These are phyloP conservation scores for Alternaria arborescens DNA, from an alignment of 2,329 filamentous ascomycete species.

Conservation along the genomic window DNA sequence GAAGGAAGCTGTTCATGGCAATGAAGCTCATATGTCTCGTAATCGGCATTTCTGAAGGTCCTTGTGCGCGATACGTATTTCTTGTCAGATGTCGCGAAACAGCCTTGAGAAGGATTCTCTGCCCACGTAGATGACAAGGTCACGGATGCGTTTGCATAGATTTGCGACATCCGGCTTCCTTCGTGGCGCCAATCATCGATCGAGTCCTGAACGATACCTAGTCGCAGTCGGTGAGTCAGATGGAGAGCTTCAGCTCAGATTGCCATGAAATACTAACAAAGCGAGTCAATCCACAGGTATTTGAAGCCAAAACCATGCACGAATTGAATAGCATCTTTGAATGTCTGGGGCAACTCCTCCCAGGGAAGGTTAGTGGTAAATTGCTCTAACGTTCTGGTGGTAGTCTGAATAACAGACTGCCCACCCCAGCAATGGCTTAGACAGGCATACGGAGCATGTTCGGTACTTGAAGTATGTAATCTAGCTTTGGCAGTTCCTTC, in stretches of 20 bases:
- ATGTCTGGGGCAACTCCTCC: constrained; percentile 14
- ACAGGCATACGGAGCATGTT: constrained; percentile 9
- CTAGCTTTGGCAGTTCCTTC: neutral
- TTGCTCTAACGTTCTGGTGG: neutral
- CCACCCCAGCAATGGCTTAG: constrained; percentile 16
- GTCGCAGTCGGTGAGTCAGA: neutral
- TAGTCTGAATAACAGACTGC: neutral
- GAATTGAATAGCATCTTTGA: constrained; percentile 20
- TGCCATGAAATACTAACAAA: constrained; percentile 10
- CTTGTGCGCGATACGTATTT: neutral
- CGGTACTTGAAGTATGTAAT: neutral
- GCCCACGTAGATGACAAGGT: constrained; percentile 3
- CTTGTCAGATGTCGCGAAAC: neutral
- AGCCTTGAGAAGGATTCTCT: neutral
- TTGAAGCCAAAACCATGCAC: constrained; percentile 13
- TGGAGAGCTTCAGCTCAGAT: neutral
- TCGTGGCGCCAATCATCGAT: constrained; percentile 20
- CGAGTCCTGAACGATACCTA: constrained; percentile 14
- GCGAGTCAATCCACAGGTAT: constrained; percentile 29
- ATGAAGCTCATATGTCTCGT: neutral
- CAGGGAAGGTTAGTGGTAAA: neutral
- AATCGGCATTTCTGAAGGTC: neutral
- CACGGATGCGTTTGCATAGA: constrained; percentile 1
- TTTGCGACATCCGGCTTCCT: constrained; percentile 14
- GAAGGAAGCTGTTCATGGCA: neutral